These are phyloP conservation scores for Colletotrichum chlorophyti DNA, from an alignment of 2,329 filamentous ascomycete genomes.

Conservation along the genomic window DNA sequence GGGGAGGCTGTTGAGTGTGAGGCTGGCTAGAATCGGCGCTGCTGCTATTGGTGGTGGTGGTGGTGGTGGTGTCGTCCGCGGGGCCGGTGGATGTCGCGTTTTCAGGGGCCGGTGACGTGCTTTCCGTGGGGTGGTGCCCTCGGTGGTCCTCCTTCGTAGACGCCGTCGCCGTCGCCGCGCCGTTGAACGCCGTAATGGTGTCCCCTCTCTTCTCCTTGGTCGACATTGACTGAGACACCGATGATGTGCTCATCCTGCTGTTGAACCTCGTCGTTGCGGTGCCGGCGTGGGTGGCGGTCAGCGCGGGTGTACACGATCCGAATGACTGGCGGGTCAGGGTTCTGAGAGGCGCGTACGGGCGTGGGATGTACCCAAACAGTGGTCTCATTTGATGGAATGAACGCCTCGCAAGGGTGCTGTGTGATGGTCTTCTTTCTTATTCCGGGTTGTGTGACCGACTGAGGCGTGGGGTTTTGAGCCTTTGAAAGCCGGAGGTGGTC, in stretches of 20 bases:
- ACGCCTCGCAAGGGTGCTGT: no score
- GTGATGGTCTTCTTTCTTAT: not conserved
- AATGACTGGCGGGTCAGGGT: conserved; percentile 11
- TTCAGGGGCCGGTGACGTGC: conserved; percentile 28
- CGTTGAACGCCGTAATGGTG: not conserved
- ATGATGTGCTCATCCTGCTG: conserved; percentile 22
- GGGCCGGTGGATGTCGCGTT: conserved; percentile 21
- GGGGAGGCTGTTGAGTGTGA: conserved; percentile 10
- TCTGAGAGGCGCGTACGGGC: conserved; percentile 8
- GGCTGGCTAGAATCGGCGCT: conserved; percentile 20
- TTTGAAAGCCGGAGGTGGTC: not conserved
- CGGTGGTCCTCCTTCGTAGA: conserved; percentile 3
- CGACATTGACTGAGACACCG: conserved; percentile 5
- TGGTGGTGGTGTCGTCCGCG: conserved; percentile 3
- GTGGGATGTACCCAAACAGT: conserved; percentile 8
- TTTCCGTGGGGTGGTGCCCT: conserved; percentile 26
- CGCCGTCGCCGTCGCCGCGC: not conserved
- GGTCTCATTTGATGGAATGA: conserved; percentile 15
- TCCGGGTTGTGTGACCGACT: not conserved
- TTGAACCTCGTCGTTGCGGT: conserved; percentile 7
- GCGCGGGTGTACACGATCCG: conserved; percentile 14
- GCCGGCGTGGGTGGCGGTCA: conserved; percentile 6
- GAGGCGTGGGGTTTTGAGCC: not conserved
- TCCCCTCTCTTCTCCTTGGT: not conserved
- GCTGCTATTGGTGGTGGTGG: not conserved